Evolutionary conservation across 2,329 filamentous ascomycete species (phyloP), one percentile per base, ranked within the genome.

Genomic region (Didymella segeticola): DNA sequence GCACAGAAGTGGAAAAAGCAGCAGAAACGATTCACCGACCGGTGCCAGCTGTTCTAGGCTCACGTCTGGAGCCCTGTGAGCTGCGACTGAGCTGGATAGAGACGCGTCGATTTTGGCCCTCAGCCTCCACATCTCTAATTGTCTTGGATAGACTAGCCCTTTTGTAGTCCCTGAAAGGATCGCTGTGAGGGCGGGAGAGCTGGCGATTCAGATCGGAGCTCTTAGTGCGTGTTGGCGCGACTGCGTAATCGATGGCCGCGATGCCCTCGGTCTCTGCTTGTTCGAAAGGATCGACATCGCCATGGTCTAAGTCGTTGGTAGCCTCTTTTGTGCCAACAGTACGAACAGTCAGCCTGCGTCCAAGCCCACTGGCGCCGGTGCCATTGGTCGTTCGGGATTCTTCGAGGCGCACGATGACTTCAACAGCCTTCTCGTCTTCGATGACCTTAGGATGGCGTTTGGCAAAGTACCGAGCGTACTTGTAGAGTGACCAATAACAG

Each of bases 401-500:
- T 33, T 69, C 65, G 14, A 70, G 58, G 6, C 66, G 61, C 8
- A 68, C 60, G 9, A 70, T 63, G 12, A 64, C 62, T 46, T 67
- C 66, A 27, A 70, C 62, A 14, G 76, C 77, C 51, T 77, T 77
- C 38, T 78, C 75, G 49, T 81, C 78, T 50, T 82, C 79, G 25
- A 77, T 76, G 5, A 82, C 74, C 56, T 79, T 80, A 1, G 78
- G 78, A 50, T 81, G 80, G 14, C 77, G 72, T 30, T 72, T 72
- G 8, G 78, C 76, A 52, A 81, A 81, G 58, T 80, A 81, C 1
- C 70, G 68, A 0, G 77, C 78, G 56, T 80, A 81, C 43, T 75
- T 77, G 61, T 72, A 78, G 5, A 79, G 60, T 2, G 75, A 77
- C 57, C 68, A 66, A 56, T 68, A 69, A 51, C 62, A 64, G 54